Base-by-base conservation (phyloP, 805 yeast species). In the Candida sphagnicola region DNA sequence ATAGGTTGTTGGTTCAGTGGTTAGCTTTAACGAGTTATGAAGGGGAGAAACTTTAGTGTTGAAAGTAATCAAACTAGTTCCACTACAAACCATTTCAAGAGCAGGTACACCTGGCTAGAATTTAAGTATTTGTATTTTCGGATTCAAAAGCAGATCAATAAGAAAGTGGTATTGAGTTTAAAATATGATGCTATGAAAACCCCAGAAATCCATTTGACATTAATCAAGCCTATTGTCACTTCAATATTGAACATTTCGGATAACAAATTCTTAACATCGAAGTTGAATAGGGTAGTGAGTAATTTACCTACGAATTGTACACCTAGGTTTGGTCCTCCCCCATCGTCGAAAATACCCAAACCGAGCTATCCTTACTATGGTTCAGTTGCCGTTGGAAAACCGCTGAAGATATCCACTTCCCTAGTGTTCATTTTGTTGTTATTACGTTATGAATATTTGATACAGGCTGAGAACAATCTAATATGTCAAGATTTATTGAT, bases 141-240 rank as follows among this genome's bases (percentile, higher is more conserved):
- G 32, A 52, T 71, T 36, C 74, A 74, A 44, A 72, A 65, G 34
- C 55, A 69, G 10, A 53, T 77, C 13, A 66, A 63, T 43, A 61
- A 57, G 24, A 55, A 63, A 34, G 72, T 77, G 13, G 67, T 59
- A 29, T 51, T 73, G 18, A 62, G 73, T 39, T 57, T 77, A 45
- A 72, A 69, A 41, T 72, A 72, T 43, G 78, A 75, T 42, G 80
- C 75, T 51, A 51, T 75, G 38, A 66, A 67, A 39, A 56, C 75
- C 3, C 80, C 80, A 2, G 80, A 75, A 51, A 65, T 73, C 13
- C 64, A 74, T 37, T 45, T 72, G 12, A 57, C 73, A 2, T 50
- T 75, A 17, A 62, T 76, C 28, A 66, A 69, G 48, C 82, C 82
- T 2, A 51, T 76, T 23, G 63, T 69, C 4, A 56, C 59, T 17